Percentiles rank a stretch among this genome's conserved stretches.
phyloP scores from a whole-genome alignment of 805 yeast species.

The Candida awuae region DNA sequence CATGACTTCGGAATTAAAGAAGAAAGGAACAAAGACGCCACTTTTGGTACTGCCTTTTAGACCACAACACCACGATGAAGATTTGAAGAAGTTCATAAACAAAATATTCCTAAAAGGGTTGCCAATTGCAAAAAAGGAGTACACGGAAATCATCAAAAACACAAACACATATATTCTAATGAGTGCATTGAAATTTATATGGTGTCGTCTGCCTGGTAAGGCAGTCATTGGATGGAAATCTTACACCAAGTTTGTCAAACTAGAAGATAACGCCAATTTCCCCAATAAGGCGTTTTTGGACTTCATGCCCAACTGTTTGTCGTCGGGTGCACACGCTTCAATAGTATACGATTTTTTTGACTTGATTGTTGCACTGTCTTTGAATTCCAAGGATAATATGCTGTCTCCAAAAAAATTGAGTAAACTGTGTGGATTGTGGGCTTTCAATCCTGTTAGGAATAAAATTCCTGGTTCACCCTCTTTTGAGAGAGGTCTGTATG shows the following conservation, averaged over 20 bases:
- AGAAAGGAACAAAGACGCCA: slow-evolving; percentile 63
- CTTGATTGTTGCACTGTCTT: slow-evolving; percentile 63
- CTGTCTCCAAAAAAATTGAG: slow-evolving; percentile 74
- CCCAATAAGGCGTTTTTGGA: slow-evolving; percentile 70
- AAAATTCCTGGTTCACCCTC: slow-evolving; percentile 32
- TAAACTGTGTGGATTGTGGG: slow-evolving; percentile 84
- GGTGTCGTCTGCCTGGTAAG: slow-evolving; percentile 77
- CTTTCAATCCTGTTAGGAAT: slow-evolving; percentile 40
- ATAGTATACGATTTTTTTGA: slow-evolving; percentile 85
- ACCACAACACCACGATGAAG: slow-evolving; percentile 55
- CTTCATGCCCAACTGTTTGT: slow-evolving; percentile 76
- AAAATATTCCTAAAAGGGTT: slow-evolving; percentile 44
- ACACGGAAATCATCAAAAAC: slow-evolving; percentile 37
- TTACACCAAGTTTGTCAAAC: slow-evolving; percentile 57
- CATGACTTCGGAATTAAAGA: slow-evolving; percentile 66
- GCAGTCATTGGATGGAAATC: slow-evolving; percentile 84
- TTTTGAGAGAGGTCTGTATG: slow-evolving; percentile 63
- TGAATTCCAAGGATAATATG: slow-evolving; percentile 71
- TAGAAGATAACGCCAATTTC: slow-evolving; percentile 57
- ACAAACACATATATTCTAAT: slow-evolving; percentile 66
- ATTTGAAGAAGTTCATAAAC: slow-evolving; percentile 49
- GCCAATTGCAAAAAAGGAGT: slow-evolving; percentile 31
- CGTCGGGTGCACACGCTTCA: slow-evolving; percentile 82
- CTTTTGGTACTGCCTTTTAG: slow-evolving; percentile 71
- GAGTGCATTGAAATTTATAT: slow-evolving; percentile 69